phyloP scores from a whole-genome alignment of 306 rosid genomes.

The Vigna nakashimae region DNA sequence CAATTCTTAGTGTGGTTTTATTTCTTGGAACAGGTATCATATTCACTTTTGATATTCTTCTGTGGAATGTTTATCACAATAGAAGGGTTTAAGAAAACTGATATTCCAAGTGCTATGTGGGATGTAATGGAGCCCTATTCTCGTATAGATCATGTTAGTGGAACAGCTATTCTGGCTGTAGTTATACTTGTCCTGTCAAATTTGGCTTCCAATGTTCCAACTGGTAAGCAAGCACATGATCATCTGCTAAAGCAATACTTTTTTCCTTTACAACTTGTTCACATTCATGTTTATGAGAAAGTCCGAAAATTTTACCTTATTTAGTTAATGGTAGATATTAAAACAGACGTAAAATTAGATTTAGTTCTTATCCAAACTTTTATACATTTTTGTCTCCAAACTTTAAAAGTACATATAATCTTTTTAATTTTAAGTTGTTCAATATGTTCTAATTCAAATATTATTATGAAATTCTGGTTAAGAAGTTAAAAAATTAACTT shows the following conservation, averaged over 20 bases:
- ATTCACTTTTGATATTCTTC: conserved; percentile 86
- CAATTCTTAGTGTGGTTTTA: conserved; percentile 13
- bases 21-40: conserved; percentile 74
- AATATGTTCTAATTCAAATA: too few species aligned
- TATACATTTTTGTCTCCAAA: too few species aligned
- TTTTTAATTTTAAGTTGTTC: too few species aligned
- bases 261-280: too few species aligned
- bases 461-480: too few species aligned
- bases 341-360: too few species aligned
- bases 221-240: conserved; percentile 58
- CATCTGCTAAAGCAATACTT: too few species aligned
- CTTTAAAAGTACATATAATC: too few species aligned
- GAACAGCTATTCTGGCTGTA: conserved; percentile 69
- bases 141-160: conserved; percentile 57
- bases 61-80: conserved; percentile 97
- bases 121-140: conserved; percentile 78
- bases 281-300: neutral
- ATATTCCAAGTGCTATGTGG: conserved; percentile 86
- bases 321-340: too few species aligned
- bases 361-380: too few species aligned
- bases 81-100: conserved; percentile 86
- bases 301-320: too few species aligned
- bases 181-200: conserved; percentile 80
- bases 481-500: too few species aligned
- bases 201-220: conserved; percentile 93